Base-by-base conservation (phyloP, 345 rosid species). In the Rhizophora apiculata region DNA sequence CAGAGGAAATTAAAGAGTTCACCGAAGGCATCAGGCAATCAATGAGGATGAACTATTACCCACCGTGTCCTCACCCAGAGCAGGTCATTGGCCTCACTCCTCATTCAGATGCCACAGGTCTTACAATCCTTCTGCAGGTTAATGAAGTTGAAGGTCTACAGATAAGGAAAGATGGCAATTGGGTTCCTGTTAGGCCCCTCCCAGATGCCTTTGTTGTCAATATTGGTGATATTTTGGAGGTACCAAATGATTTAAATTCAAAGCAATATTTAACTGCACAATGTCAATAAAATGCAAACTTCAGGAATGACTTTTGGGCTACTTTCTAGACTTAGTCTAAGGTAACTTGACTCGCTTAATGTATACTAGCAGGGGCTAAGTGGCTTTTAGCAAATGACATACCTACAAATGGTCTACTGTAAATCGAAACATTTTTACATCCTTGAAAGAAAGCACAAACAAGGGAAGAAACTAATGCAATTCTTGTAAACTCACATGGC, bases 141-240 rank as follows among this genome's bases (percentile, higher is more conserved):
- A 79, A 82, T 62, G 78, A 77, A 11, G 73, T 76, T 1, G 79
- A 48, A 63, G 83, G 83, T 11, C 68, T 77, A 6, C 76, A 82
- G 52, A 61, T 82, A 22, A 77, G 65, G 72, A 77, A 72, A 60
- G 69, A 72, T 55, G 85, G 73, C 6, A 74, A 22, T 6, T 82
- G 85, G 81, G 65, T 79, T 46, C 65, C 84, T 0, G 57, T 80
- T 18, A 80, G 60, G 54, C 77, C 82, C 4, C 66, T 75, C 37
- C 82, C 82, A 19, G 56, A 69, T 32, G 77, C 82, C 8, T 78
- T 80, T 15, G 37, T 78, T 37, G 66, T 80, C 80, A 80, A 83
- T 60, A 26, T 82, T 8, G 83, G 86, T 19, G 80, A 82, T 62
- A 43, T 56, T 3, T 24, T 79, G n/a, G 80, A 80, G 79, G 82